phyloP scores from a whole-genome alignment of 192 early-diverging fungal genomes.

The Linnemannia exigua region DNA sequence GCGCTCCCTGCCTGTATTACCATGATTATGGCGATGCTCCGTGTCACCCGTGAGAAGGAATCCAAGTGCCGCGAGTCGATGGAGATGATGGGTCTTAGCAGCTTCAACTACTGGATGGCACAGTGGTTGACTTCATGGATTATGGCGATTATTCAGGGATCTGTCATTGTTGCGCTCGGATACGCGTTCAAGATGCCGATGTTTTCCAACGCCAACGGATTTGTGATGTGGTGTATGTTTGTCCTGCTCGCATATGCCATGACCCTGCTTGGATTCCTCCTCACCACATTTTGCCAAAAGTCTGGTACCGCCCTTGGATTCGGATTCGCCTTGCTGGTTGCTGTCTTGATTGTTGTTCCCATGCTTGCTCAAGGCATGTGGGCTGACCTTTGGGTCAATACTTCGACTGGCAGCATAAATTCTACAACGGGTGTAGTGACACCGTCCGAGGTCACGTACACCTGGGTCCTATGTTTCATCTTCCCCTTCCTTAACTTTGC shows the following conservation, averaged over 20 bases:
- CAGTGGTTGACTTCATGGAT: conserved; percentile 71
- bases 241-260: conserved; percentile 79
- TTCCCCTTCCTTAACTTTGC: conserved; percentile 69
- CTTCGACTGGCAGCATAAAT: background rate
- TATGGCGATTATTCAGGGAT: conserved; percentile 66
- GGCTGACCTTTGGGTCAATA: conserved; percentile 61
- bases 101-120: conserved; percentile 71
- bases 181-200: conserved; percentile 70
- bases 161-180: conserved; percentile 72
- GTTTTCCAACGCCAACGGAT: conserved; percentile 72
- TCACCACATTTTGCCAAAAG: conserved; percentile 76
- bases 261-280: conserved; percentile 72
- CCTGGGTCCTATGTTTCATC: conserved; percentile 48
- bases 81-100: conserved; percentile 81
- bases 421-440: conserved; percentile 30
- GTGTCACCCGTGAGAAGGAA: conserved; percentile 81
- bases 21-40: conserved; percentile 68
- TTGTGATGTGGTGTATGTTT: conserved; percentile 69
- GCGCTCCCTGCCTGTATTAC: conserved; percentile 67
- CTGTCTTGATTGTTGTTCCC: conserved; percentile 78
- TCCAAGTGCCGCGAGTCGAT: conserved; percentile 76
- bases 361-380: conserved; percentile 73
- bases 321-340: conserved; percentile 58
- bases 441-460: background rate
- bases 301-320: conserved; percentile 55